Percentiles rank a stretch among this genome's conserved stretches.
Evolutionary conservation across 163 green algal genomes (phyloP).

Genomic region (Smithsoniella earleae): DNA sequence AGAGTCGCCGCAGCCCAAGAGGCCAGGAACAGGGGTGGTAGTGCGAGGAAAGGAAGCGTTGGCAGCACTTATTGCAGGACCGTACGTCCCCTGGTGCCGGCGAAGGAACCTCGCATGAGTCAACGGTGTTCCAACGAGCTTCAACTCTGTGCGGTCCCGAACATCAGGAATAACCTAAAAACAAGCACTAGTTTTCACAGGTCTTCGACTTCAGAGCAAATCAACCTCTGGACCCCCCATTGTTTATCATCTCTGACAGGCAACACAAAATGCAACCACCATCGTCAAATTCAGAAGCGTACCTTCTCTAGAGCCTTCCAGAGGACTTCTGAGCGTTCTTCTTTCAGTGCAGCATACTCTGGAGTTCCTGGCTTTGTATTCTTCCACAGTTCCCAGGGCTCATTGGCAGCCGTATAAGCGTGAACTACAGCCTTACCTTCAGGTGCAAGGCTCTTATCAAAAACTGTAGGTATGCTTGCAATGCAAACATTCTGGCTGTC

Average conservation of each 20-base stretch:
- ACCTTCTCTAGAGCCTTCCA: constrained; percentile 42
- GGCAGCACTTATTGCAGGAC: constrained; percentile 42
- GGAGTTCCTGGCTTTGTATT: constrained; percentile 46
- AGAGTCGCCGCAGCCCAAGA: constrained; percentile 59
- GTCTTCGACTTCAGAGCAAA: background rate
- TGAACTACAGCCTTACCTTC: constrained; percentile 69
- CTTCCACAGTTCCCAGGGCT: constrained; percentile 70
- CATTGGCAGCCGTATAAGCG: constrained; percentile 70
- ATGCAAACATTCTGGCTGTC: constrained; percentile 60
- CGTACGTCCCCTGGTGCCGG: constrained; percentile 63
- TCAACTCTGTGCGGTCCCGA: constrained; percentile 53
- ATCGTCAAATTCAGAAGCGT: no score
- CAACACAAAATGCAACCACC: background rate
- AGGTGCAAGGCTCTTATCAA: constrained; percentile 61
- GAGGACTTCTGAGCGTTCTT: constrained; percentile 54
- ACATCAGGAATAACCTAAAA: constrained; percentile 68
- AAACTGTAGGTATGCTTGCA: constrained; percentile 49
- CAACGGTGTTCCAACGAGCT: constrained; percentile 63
- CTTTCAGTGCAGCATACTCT: constrained; percentile 68
- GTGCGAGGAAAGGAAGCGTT: constrained; percentile 50
- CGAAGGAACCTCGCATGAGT: constrained; percentile 72
- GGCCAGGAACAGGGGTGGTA: constrained; percentile 49
- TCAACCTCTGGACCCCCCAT: background rate
- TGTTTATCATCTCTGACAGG: background rate
- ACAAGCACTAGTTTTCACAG: background rate